Evolutionary conservation across 495 filamentous ascomycete species (phyloP).

Genomic region (Penicillium dipodomyicola): DNA sequence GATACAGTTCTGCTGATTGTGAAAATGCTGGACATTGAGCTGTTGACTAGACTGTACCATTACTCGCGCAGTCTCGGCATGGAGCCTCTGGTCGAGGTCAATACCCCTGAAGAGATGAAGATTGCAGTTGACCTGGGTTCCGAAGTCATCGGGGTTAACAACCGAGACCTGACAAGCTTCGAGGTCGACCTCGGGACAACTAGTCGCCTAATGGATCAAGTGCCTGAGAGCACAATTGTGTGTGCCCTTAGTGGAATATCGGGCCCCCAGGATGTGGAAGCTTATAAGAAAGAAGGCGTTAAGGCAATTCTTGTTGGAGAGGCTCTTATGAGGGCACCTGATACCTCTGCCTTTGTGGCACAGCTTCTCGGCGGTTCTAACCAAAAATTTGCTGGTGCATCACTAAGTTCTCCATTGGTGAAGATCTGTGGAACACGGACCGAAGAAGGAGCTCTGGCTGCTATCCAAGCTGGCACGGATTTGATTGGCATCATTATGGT

Average conservation of each 20-base stretch:
- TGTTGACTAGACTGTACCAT: conserved; percentile 75
- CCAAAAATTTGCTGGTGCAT: conserved; percentile 21
- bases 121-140: conserved; percentile 81
- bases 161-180: conserved; percentile 91
- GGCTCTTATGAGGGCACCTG: conserved; percentile 83
- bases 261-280: conserved; percentile 82
- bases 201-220: conserved; percentile 80
- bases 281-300: conserved; percentile 84
- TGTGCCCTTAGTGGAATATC: conserved; percentile 95
- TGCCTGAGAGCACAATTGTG: conserved; percentile 81
- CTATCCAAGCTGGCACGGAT: conserved; percentile 86
- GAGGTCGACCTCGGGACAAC: conserved; percentile 96
- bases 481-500: conserved; percentile 91
- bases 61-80: conserved; percentile 91
- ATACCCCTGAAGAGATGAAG: conserved; percentile 89
- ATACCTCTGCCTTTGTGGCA: conserved; percentile 77
- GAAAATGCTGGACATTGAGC: conserved; percentile 84
- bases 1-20: conserved; percentile 96
- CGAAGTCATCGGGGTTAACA: conserved; percentile 98
- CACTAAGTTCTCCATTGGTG: conserved; percentile 57
- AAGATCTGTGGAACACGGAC: conserved; percentile 97
- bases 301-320: conserved; percentile 94
- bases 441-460: conserved; percentile 72
- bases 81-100: conserved; percentile 97
- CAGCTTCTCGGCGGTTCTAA: conserved; percentile 66